phyloP scores from a whole-genome alignment of 2,329 filamentous ascomycete genomes.

The Xylariaceae sp. region DNA sequence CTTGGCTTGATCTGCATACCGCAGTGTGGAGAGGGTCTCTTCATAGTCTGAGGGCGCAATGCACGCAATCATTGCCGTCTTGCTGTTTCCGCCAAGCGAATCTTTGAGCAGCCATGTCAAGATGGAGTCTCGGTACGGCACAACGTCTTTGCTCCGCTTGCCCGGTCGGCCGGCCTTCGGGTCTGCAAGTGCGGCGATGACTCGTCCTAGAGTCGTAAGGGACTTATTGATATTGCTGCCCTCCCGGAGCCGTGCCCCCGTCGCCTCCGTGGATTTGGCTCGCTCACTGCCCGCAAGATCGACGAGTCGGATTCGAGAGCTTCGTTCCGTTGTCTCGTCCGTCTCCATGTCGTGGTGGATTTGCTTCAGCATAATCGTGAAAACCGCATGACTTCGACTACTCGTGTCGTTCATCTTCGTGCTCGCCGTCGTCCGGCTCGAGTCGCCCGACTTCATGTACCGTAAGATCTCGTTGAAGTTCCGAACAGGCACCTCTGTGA shows the following conservation, averaged over 20 bases:
- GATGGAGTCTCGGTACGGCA: conserved; percentile 90
- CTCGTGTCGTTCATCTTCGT: conserved; percentile 99
- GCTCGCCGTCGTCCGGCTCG: conserved; percentile 81
- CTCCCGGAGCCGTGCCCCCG: conserved; percentile 83
- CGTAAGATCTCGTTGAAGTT: conserved; percentile 83
- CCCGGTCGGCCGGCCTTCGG: conserved; percentile 53
- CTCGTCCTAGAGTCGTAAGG: conserved; percentile 87
- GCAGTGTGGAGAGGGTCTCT: conserved; percentile 90
- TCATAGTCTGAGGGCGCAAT: conserved; percentile 96
- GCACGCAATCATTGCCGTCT: conserved; percentile 98
- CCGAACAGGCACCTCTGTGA: conserved; percentile 89
- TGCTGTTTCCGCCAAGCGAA: conserved; percentile 91
- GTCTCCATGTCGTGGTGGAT: conserved; percentile 96
- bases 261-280: conserved; percentile 93
- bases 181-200: conserved; percentile 85
- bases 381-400: conserved; percentile 92
- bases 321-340: conserved; percentile 95
- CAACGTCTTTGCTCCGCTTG: conserved; percentile 54
- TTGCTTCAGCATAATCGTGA: conserved; percentile 96
- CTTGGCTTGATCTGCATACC: conserved; percentile 97
- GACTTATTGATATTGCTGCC: conserved; percentile 99
- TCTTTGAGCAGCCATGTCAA: conserved; percentile 88
- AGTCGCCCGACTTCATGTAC: conserved; percentile 86
- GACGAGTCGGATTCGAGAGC: conserved; percentile 88
- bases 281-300: conserved; percentile 93